phyloP scores from a whole-genome alignment of 768 basidiomycete species.

The Panellus pusillus region DNA sequence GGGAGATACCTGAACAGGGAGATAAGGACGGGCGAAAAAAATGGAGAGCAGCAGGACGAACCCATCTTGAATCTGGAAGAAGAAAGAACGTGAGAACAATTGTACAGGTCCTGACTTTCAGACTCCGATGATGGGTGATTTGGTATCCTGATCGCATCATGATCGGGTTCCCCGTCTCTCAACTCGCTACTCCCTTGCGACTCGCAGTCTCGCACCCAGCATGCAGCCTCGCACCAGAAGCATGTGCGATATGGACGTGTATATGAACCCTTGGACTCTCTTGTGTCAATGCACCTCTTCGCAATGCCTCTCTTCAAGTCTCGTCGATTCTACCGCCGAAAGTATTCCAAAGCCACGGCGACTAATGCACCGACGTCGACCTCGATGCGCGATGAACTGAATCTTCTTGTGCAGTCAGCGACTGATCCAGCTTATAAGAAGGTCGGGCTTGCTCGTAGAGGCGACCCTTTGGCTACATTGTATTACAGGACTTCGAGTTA shows the following conservation, averaged over 20 bases:
- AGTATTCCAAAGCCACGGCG: conserved; percentile 40
- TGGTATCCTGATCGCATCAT: too few relatives aligned
- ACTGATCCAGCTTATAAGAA: conserved; percentile 56
- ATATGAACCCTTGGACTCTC: conserved; percentile 9
- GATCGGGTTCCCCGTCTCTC: too few relatives aligned
- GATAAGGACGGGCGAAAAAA: conserved; percentile 5
- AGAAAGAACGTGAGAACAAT: conserved; percentile 43
- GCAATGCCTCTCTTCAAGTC: conserved; percentile 40
- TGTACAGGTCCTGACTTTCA: background rate
- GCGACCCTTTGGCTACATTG: background rate
- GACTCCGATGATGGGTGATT: background rate
- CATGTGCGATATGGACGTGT: conserved; percentile 3
- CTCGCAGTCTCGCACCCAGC: background rate
- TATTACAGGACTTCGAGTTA: conserved; percentile 56
- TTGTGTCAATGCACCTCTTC: background rate
- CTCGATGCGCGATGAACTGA: conserved; percentile 68
- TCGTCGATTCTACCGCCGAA: conserved; percentile 42
- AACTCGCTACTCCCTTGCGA: too few relatives aligned
- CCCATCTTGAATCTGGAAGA: conserved; percentile 63
- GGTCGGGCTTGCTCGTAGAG: conserved; percentile 34
- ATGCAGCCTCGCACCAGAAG: conserved; percentile 7
- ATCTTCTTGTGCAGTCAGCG: conserved; percentile 61
- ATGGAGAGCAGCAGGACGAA: conserved; percentile 44
- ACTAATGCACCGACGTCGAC: conserved; percentile 52
- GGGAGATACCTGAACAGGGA: conserved; percentile 79